Base-by-base conservation (phyloP, 2,329 filamentous ascomycete species). In the Pseudogymnoascus sp. region DNA sequence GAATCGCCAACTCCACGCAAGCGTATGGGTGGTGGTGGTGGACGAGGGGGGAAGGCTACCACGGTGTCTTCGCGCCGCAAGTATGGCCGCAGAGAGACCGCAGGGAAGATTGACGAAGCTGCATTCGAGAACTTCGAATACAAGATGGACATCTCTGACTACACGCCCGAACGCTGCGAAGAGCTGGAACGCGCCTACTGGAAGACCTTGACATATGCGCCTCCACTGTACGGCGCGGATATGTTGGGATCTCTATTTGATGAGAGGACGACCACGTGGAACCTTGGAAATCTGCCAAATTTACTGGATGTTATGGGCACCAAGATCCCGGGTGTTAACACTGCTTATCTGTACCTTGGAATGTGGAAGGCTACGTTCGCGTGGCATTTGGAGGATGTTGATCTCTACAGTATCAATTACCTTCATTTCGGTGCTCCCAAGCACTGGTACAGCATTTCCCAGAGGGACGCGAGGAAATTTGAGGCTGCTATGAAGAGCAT, bases 321-420 rank as follows among this genome's bases (percentile, higher is more conserved):
- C 63, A 96, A 97, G 70, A 91, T 99, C 7, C 96, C 95, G 2
- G 95, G 95, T 68, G 96, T 99, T 72, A 99, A 99, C 72, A 99
- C 93, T 1, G 93, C 95, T 1, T 99, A 99, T 72, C 84, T 99
- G 1, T 99, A 99, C 73, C 82, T 99, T 65, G 95, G 95, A 47
- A 99, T 99, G 95, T 99, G 95, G 95, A 97, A 97, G 76, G 93
- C 95, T 11, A 97, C 95, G 0, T 99, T 99, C 74, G 95, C 95
- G 7, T 99, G 95, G 95, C 95, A 99, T 82, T 79, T 99, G 62
- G 95, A 99, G 74, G 95, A 99, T 74, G 93, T 99, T 44, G 95
- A 99, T 78, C 84, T 99, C 4, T 99, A 99, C 85, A 97, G 93
- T 74, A 99, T 99, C 82, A 99, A 99, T 78, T 99, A 97, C 75